Conservation (phyloP, 192 early-diverging fungal genomes). For the Obelidium mucronatum region DNA sequence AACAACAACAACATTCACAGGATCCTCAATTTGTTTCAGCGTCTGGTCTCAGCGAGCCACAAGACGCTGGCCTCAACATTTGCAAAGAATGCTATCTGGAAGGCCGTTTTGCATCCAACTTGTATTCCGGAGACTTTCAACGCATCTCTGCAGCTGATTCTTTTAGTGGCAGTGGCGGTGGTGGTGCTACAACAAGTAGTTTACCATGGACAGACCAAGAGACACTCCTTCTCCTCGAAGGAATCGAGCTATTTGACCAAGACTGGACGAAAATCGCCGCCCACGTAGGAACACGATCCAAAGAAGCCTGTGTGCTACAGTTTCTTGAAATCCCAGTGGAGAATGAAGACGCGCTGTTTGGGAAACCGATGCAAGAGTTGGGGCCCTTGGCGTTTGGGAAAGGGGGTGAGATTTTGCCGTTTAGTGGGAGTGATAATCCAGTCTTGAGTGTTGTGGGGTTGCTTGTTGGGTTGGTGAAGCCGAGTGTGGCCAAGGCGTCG, state of each 20-base stretch:
- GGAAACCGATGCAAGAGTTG: conserved; percentile 35
- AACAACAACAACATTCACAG: not conserved
- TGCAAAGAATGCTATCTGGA: conserved; percentile 86
- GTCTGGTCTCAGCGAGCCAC: conserved; percentile 37
- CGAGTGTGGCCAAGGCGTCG: conserved; percentile 84
- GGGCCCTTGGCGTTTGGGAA: conserved; percentile 71
- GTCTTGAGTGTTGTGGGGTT: conserved; percentile 91
- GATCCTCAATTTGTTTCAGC: not conserved
- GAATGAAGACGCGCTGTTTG: conserved; percentile 64
- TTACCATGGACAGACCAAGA: conserved; percentile 85
- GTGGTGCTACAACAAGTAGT: conserved; percentile 42
- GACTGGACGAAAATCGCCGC: conserved; percentile 93
- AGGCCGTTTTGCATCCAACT: conserved; percentile 84
- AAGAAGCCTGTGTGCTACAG: conserved; percentile 89
- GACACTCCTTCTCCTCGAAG: conserved; percentile 87
- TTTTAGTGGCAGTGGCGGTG: no score
- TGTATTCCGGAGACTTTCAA: conserved; percentile 86
- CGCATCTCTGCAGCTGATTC: conserved; percentile 55
- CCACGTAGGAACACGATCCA: conserved; percentile 88
- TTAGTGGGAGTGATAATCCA: conserved; percentile 83
- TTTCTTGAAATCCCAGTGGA: conserved; percentile 86
- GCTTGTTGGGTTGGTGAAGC: conserved; percentile 84
- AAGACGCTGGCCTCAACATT: conserved; percentile 58
- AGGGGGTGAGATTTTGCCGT: conserved; percentile 59
- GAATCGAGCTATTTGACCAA: conserved; percentile 90